Evolutionary conservation across 805 yeast species (phyloP), one percentile per base, ranked within the genome.

Genomic region (Isabelozyma rhagii): DNA sequence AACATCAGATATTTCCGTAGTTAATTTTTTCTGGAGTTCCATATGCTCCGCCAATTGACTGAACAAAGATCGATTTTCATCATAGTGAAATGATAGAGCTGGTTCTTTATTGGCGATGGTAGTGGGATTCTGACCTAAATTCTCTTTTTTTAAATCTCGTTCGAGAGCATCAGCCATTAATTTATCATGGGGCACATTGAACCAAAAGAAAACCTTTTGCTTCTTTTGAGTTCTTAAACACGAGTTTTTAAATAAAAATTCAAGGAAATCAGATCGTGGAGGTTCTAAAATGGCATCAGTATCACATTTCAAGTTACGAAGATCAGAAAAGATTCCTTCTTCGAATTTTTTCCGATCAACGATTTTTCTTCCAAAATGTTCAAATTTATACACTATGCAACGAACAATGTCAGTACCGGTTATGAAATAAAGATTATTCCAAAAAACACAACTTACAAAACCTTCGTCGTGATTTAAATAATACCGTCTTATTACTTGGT

Each of bases 341-440:
- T 93, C 98, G 63, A 93, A 93, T 70, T 94, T 93, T 69, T 94
- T 92, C 58, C 96, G 77, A 66, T 94, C 97, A 15, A 80, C 66
- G 21, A 94, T 83, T 52, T 81, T 81, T 53, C 98, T 77, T 0
- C 99, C 99, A 72, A 93, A 89, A 57, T 90, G 91, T 58, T 85
- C 86, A 71, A 93, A 87, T 56, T 93, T 83, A 67, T 87, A 94
- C 14, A 91, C 87, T 46, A 93, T 82, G 66, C 97, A 89, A 51
- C 97, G 82, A 44, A 94, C 97, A 51, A 93, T 92, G 72, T 94
- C 98, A 0, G 98, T 93, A 3, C 98, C 98, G 0, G 98, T 93
- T 45, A 93, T 81, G 68, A 87, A 92, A 64, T 87, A 93, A 11
- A 92, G 72, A 61, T 87, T 87, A 60, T 90, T 88, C 97, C 98